Percentiles rank a stretch among this genome's conserved stretches.
Conservation (phyloP, 2,329 filamentous ascomycete genomes). For the Lizonia empirigonia region DNA sequence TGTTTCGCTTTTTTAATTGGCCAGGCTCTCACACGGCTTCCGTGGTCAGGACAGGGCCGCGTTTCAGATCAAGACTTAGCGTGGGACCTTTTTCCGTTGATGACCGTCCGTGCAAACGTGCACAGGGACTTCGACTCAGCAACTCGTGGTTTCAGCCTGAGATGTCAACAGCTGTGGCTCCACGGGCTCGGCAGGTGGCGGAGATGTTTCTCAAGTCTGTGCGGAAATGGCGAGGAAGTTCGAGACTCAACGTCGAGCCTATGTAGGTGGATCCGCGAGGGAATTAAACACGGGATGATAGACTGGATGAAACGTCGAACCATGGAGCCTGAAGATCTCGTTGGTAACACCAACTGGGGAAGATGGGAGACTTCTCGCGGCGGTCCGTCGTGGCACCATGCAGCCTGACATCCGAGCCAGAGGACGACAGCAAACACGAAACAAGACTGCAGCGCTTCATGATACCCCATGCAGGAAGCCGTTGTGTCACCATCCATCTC, state of each 20-base stretch:
- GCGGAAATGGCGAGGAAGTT: conserved; percentile 21
- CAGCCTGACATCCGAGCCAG: conserved; percentile 14
- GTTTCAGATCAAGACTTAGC: conserved; percentile 32
- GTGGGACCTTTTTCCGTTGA: conserved; percentile 19
- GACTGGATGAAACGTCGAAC: conserved; percentile 25
- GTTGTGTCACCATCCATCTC: conserved; percentile 19
- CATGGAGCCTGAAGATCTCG: conserved; percentile 18
- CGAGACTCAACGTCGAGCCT: conserved; percentile 23
- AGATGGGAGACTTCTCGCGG: conserved; percentile 10
- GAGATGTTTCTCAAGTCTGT: conserved; percentile 24
- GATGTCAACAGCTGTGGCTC: conserved; percentile 22
- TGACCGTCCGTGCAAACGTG: conserved; percentile 24
- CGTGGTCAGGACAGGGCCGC: conserved; percentile 19
- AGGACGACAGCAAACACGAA: conserved; percentile 12
- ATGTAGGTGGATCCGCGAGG: conserved; percentile 15
- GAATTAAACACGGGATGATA: conserved; percentile 20
- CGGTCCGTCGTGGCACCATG: conserved; percentile 19
- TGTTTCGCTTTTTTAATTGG: conserved; percentile 21
- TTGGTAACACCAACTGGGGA: conserved; percentile 19
- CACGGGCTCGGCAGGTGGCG: conserved; percentile 12
- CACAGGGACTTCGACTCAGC: conserved; percentile 21
- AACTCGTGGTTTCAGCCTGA: conserved; percentile 24
- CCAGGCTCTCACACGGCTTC: not conserved
- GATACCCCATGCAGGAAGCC: conserved; percentile 17
- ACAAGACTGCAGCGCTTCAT: conserved; percentile 21